These are phyloP conservation scores for Xylaria sp. DNA, from an alignment of 2,329 filamentous ascomycete species.

Conservation along the genomic window DNA sequence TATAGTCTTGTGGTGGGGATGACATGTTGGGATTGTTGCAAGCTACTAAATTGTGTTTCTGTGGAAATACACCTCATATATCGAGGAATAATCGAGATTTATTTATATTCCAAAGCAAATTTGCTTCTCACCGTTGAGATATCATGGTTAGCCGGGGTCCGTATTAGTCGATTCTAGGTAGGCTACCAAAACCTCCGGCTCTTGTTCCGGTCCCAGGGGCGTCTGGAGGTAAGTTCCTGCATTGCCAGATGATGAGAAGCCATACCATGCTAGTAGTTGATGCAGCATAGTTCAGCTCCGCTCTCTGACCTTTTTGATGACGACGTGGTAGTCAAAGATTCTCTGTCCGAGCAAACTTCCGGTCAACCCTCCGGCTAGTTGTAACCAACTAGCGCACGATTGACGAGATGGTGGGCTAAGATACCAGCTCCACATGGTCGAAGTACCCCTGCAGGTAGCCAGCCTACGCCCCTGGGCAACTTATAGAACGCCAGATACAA, in stretches of 20 bases:
- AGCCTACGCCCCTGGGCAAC: too few species aligned
- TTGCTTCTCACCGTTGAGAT: neutral
- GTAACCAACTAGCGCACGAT: neutral
- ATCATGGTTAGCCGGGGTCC: neutral
- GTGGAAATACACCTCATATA: neutral
- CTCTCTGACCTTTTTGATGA: neutral
- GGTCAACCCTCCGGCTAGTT: neutral
- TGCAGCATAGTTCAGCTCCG: neutral
- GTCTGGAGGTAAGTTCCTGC: neutral
- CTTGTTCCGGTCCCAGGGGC: neutral
- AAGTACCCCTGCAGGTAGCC: too few species aligned
- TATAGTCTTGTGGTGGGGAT: conserved; percentile 35
- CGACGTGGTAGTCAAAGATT: neutral
- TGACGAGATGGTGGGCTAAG: neutral
- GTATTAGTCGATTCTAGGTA: too few species aligned
- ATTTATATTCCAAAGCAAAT: neutral
- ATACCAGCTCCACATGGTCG: neutral
- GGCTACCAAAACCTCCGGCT: conserved; percentile 3
- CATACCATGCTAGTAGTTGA: neutral
- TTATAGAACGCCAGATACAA: too few species aligned
- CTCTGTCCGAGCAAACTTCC: neutral
- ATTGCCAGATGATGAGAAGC: neutral
- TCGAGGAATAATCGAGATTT: neutral
- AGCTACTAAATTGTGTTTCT: neutral
- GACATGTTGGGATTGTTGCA: conserved; percentile 27